These are phyloP conservation scores for Arthrinium phaeospermum DNA, from an alignment of 2,329 filamentous ascomycete species.

Conservation along the genomic window DNA sequence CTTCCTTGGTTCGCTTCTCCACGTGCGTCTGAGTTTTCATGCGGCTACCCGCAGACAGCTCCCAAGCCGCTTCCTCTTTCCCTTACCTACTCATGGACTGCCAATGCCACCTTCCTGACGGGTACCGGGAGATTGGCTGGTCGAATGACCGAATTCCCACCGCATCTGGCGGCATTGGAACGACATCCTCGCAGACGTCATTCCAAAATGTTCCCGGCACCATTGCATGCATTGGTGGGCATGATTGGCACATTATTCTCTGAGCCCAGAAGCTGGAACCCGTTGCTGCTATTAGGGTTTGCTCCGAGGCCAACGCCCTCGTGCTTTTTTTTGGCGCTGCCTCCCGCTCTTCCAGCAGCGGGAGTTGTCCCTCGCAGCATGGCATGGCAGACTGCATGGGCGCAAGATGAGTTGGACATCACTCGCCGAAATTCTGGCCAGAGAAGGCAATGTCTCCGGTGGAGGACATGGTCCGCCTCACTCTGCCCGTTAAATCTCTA, in stretches of 20 bases:
- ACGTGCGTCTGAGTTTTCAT: neutral
- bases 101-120: neutral
- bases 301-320: neutral
- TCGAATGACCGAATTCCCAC: neutral
- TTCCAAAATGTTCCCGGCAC: neutral
- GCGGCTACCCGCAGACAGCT: neutral
- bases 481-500: neutral
- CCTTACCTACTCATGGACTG: neutral
- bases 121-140: neutral
- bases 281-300: neutral
- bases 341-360: neutral
- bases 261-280: neutral
- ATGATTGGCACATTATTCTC: constrained; percentile 3
- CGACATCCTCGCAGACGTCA: neutral
- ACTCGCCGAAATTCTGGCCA: neutral
- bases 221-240: neutral
- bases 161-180: neutral
- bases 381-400: constrained; percentile 12
- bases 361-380: neutral
- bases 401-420: neutral
- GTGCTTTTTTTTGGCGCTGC: neutral
- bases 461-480: constrained; percentile 7
- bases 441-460: neutral
- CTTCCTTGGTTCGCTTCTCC: constrained; percentile 9
- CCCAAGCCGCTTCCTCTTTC: neutral